Evolutionary conservation across 2,329 filamentous ascomycete genomes (phyloP).

Genomic region (Neopestalotiopsis sp.): DNA sequence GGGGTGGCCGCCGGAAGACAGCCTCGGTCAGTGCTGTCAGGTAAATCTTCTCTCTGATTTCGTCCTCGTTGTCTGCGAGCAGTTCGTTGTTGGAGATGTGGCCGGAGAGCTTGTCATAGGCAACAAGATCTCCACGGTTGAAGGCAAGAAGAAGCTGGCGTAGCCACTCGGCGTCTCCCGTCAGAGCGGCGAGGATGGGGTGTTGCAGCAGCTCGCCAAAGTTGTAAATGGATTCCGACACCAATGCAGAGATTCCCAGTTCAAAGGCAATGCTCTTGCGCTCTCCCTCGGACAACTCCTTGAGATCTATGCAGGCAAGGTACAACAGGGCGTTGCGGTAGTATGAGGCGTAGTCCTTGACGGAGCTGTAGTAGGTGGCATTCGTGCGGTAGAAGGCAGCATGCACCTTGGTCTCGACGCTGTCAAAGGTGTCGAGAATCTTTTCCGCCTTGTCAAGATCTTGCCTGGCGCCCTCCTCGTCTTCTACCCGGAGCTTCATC

Average conservation of each 20-base stretch:
- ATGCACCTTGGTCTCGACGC: conserved; percentile 93
- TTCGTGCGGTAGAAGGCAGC: conserved; percentile 96
- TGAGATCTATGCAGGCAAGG: conserved; percentile 91
- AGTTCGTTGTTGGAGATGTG: conserved; percentile 82
- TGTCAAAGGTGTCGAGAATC: conserved; percentile 90
- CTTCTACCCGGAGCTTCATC: conserved; percentile 80
- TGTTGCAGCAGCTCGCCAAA: conserved; percentile 98
- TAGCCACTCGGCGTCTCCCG: conserved; percentile 82
- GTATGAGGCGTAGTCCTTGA: conserved; percentile 93
- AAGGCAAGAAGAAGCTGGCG: conserved; percentile 96
- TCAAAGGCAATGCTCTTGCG: conserved; percentile 87
- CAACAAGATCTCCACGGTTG: conserved; percentile 89
- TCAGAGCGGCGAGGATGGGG: conserved; percentile 88
- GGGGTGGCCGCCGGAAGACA: conserved; percentile 92
- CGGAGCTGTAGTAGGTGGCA: conserved; percentile 92
- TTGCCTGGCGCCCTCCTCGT: conserved; percentile 82
- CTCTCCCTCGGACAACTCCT: conserved; percentile 74
- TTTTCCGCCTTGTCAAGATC: conserved; percentile 87
- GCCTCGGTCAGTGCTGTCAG: conserved; percentile 95
- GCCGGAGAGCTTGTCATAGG: conserved; percentile 82
- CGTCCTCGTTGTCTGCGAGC: conserved; percentile 78
- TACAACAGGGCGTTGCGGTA: conserved; percentile 98
- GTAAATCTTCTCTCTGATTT: conserved; percentile 97
- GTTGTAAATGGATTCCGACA: conserved; percentile 97
- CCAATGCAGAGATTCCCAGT: conserved; percentile 87